Evolutionary conservation across 441 rosid genomes (phyloP), one percentile per base, ranked within the genome.

Genomic region (Populus trichocarpa): DNA sequence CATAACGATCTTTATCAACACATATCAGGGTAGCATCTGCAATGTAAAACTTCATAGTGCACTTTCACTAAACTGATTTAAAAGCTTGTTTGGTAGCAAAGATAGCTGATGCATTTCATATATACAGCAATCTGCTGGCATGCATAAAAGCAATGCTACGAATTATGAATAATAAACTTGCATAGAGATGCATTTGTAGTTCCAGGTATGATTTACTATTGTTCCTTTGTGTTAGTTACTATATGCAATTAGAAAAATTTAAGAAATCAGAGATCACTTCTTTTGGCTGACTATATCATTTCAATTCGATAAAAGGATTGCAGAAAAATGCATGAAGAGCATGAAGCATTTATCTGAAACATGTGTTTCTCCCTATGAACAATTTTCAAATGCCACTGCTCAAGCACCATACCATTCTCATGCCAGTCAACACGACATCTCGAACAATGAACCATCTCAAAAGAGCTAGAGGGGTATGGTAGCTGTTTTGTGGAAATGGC

Each of bases 371-470:
- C 23, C 3, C 59, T 33, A 46, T 67, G 36, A 8, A 23, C 35
- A 74, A 28, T 36, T 36, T 61, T 32, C 42, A 32, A 8, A 14
- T 50, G 7, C 30, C 6, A 35, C 30, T 14, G 42, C 35, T 28
- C 23, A 23, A 53, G 32, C 57, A 38, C 35, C 72, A 80, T 94
- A 96, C 99, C 95, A 80, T 92, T 91, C 74, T 85, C 93, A 80
- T 96, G 99, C 96, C 96, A 96, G 84, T 96, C 95, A 81, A 96
- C 93, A 67, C 98, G 97, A 76, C 99, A 96, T 75, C 99, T 90
- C 32, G 99, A 96, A 86, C 99, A 96, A 78, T 96, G 99, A 81
- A 96, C 90, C 98, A 94, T 92, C 80, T 96, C 98, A 85, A 94
- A 96, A 10, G 98, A 94, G 69, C 88, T 88, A 50, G 96, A 68